Evolutionary conservation across 768 basidiomycete species (phyloP), one percentile per base, ranked within the genome.

Genomic region (Mycena venus): DNA sequence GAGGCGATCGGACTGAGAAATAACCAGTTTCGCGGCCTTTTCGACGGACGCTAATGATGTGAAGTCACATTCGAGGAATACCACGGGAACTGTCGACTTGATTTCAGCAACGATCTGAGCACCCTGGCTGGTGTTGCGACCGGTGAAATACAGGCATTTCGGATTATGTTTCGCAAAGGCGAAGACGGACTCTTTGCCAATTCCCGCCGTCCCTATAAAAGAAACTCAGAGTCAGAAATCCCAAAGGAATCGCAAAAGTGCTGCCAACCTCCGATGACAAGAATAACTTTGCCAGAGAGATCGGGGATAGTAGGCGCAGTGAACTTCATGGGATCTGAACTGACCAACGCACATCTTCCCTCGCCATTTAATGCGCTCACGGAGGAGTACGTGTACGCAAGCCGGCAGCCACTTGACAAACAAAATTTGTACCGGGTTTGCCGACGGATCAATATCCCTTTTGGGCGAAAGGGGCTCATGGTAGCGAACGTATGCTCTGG

Each of bases 11-110:
- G 75, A 56, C 21, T 62, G 58, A 21, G 75, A 69, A 4, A 55
- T 10, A 21, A 76, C 23, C 9, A 32, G 47, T 31, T 65, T 31
- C 21, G 72, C 75, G 4, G 68, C 72, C 19, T 59, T 14, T 42
- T 76, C 34, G 36, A 76, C 75, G 17, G 75, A 73, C 11, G 47
- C 55, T 23, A 76, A 56, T 7, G 72, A 76, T 23, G 68, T 61
- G 36, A 70, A 63, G 64, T 73, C 72, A 44, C 72, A 73, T 67
- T 73, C 62, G 36, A 76, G 42, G 55, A 76, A 76, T n/a, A 58
- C 34, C 9, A 64, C 34, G 15, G 61, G 40, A 0, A 40, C 19
- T 2, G 34, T 15, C 14, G 68, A 11, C 11, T 65, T 61, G 42
- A 55, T 47, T 23, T 55, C 59, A 0, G 72, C 44, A 15, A 70